These are phyloP conservation scores for Lepiota venenata DNA, from an alignment of 768 basidiomycete species.

Conservation along the genomic window DNA sequence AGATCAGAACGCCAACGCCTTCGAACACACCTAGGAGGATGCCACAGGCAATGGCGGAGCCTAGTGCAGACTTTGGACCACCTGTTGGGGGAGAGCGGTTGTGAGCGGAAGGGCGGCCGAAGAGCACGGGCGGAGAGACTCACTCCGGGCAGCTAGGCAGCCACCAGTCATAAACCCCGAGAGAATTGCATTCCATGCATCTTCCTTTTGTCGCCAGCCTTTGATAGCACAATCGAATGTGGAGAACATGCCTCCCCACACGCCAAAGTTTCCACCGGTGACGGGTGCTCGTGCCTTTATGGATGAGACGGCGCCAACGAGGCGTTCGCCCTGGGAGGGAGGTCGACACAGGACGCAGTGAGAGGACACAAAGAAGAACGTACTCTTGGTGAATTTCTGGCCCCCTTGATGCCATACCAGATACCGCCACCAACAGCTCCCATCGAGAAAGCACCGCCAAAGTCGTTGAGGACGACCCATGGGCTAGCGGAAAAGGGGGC, in stretches of 20 bases:
- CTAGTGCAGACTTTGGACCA: constrained; percentile 87
- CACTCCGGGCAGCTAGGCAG: constrained; percentile 90
- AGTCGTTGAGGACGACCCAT: constrained; percentile 98
- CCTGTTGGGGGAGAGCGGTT: constrained; percentile 52
- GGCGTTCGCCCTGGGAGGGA: constrained; percentile 75
- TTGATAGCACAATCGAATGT: constrained; percentile 99
- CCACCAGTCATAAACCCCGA: constrained; percentile 99
- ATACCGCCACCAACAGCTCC: constrained; percentile 96
- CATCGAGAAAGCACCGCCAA: constrained; percentile 97
- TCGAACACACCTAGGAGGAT: constrained; percentile 93
- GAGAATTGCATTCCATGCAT: constrained; percentile 98
- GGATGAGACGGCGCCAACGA: constrained; percentile 90
- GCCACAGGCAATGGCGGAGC: constrained; percentile 94
- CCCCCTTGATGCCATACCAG: constrained; percentile 99
- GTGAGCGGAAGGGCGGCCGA: constrained; percentile 6
- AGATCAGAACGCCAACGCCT: constrained; percentile 91
- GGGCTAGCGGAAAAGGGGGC: constrained; percentile 52
- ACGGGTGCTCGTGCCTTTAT: constrained; percentile 99
- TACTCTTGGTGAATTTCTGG: constrained; percentile 93
- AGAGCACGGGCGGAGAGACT: constrained; percentile 31
- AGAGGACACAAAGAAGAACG: constrained; percentile 21
- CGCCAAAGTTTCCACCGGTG: constrained; percentile 94
- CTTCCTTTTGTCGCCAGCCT: constrained; percentile 94
- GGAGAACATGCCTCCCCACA: constrained; percentile 98
- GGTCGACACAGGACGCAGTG: constrained; percentile 12